These are phyloP conservation scores for Kodamaea suecica DNA, from an alignment of 1,139 yeast species.

Conservation along the genomic window DNA sequence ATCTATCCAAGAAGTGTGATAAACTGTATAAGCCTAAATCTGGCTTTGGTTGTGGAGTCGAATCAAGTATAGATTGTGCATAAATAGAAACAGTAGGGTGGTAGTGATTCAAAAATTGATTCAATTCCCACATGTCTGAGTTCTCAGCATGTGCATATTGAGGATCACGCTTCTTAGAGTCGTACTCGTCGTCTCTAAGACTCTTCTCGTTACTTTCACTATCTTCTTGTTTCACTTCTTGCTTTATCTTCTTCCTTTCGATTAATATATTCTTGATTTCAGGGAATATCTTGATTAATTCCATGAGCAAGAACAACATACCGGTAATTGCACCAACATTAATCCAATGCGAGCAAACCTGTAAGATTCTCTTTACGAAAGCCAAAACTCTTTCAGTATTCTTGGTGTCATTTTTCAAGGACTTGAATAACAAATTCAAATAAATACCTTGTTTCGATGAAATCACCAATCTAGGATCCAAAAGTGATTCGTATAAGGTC, in stretches of 20 bases:
- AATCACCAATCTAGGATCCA: slow-evolving; percentile 76
- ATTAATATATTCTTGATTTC: slow-evolving; percentile 44
- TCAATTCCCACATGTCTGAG: slow-evolving; percentile 84
- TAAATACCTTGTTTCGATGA: slow-evolving; percentile 91
- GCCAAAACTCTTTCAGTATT: slow-evolving; percentile 72
- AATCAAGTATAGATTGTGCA: slow-evolving; percentile 60
- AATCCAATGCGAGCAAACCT: slow-evolving; percentile 80
- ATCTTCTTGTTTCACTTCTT: slow-evolving; percentile 5
- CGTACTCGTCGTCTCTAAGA: slow-evolving; percentile 42
- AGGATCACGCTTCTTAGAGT: slow-evolving; percentile 90
- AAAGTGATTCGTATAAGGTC: slow-evolving; percentile 83
- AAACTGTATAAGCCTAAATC: slow-evolving; percentile 86
- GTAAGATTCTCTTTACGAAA: slow-evolving; percentile 86
- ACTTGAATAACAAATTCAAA: slow-evolving; percentile 78
- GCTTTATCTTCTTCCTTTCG: slow-evolving; percentile 24
- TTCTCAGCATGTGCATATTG: slow-evolving; percentile 75
- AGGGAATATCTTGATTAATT: slow-evolving; percentile 47
- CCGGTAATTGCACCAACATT: slow-evolving; percentile 91
- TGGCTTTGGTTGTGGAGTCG: slow-evolving; percentile 58
- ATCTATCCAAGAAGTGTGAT: slow-evolving; percentile 89
- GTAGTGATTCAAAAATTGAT: slow-evolving; percentile 71
- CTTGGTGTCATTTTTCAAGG: slow-evolving; percentile 66
- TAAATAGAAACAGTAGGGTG: slow-evolving; percentile 90
- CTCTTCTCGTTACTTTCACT: slow-evolving; percentile 10
- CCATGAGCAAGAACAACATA: slow-evolving; percentile 72